Evolutionary conservation across 768 basidiomycete species (phyloP), one percentile per base, ranked within the genome.

Genomic region (Floccularia luteovirens): DNA sequence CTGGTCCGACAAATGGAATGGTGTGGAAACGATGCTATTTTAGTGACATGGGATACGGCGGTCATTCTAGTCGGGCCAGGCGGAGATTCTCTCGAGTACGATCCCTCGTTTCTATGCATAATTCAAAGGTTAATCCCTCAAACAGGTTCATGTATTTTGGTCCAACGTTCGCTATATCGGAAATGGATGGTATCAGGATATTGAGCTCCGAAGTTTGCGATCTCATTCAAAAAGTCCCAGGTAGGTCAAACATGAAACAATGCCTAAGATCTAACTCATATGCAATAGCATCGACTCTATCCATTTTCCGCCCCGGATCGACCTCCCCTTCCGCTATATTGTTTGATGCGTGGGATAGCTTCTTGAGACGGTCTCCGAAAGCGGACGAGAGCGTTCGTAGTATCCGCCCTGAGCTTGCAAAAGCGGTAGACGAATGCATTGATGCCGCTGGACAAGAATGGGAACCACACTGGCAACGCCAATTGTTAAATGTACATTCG

Each of bases 1-100:
- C 58, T 67, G 3, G 70, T 88, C 2, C 67, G 69, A 24, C 82
- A 84, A 48, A 80, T 91, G 0, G 86, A 85, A 52, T 99, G 96
- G 96, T 97, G 92, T 57, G 93, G 93, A 1, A 90, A 91, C 54
- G 93, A 99, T 59, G 90, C 92, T 0, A 84, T 98, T 32, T 68
- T 91, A 2, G 71, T 96, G 13, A 82, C 82, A 14, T 97, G 91
- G 90, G 75, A 79, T 31, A 64, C 72, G 14, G 61, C 82, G 22
- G 85, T 80, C 0, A 64, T 91, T 2, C 67, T 99, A 22, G 89
- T 96, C n/a, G 92, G 94, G 4, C 96, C 96, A 11, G 86, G 79
- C 41, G 91, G 91, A 2, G 89, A 93, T 50, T 81, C 77, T 0
- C 63, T 97, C 17, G 76, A 77, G 92, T 93, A 58, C 48, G 87